Evolutionary conservation across 2,329 filamentous ascomycete genomes (phyloP), one percentile per base, ranked within the genome.

Genomic region (Ilyonectria robusta): DNA sequence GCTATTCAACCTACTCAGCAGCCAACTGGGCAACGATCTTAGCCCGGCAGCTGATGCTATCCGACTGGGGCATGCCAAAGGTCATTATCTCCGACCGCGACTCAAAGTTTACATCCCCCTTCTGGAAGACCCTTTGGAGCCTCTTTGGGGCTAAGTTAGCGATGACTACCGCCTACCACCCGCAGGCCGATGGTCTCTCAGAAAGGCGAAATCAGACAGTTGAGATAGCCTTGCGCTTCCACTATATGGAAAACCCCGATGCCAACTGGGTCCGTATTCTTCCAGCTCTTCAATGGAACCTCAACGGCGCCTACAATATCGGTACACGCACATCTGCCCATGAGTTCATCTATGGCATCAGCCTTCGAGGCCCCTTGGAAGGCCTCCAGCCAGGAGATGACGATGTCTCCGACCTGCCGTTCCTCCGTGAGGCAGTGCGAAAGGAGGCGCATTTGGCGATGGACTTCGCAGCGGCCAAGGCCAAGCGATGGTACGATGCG

Each of bases 391-490:
- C 29, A 2, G 21, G 6, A 7, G 26, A 42, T 26, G 35, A 64
- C 3, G 23, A 26, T 17, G 6, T 4, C 4, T 13, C 23, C 6
- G 37, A 44, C 50, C 26, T 62, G 17, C 44, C 56, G 2, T 55
- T 31, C 26, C n/a, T 47, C 6, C 7, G 21, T 1, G 48, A 59
- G 4, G 37, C 62, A 1, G 21, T 65, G 3, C 37, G 48, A 1
- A 59, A 59, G 11, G 42, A 65, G 17, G 56, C 42, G 2, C n/a
- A 26, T 6, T 17, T 65, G 3, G 56, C 56, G 2, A 51, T 60
- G 5, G 62, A 59, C 15, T 65, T 65, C 33, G 56, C 59, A 7
- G 40, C 59, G 3, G 42, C 53, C 17, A 62, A 62, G 42, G 53
- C 53, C 4, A 62, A 62, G 31, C 33, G 40, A n/a, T 40, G 44